Conservation (phyloP, 2,329 filamentous ascomycete species). For the Cladosporium sphaerospermum region DNA sequence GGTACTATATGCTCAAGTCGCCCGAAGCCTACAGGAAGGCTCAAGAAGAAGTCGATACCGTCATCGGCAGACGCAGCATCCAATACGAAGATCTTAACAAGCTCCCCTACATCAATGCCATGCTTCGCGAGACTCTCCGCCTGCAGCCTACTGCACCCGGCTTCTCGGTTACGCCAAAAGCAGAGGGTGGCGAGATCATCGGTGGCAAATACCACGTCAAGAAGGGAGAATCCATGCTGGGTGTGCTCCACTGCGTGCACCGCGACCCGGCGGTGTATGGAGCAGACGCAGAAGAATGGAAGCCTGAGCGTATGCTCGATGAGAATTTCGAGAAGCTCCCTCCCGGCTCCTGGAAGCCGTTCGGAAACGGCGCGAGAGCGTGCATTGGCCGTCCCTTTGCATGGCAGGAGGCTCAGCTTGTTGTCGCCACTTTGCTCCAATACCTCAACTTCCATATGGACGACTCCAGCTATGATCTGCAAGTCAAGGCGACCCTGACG, state of each 20-base stretch:
- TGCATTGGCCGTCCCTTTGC: constrained; percentile 68
- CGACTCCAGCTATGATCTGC: constrained; percentile 54
- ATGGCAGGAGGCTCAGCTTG: constrained; percentile 64
- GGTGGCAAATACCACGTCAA: constrained; percentile 56
- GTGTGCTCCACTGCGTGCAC: constrained; percentile 52
- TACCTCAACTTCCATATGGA: constrained; percentile 63
- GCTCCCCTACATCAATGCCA: constrained; percentile 60
- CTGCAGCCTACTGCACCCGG: constrained; percentile 52
- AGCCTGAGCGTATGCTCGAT: constrained; percentile 66
- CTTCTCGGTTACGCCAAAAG: constrained; percentile 50
- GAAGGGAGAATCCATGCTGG: constrained; percentile 45
- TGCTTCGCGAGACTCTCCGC: constrained; percentile 61
- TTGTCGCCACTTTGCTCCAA: constrained; percentile 59
- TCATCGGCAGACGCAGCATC: constrained; percentile 55
- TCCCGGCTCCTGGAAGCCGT: constrained; percentile 45
- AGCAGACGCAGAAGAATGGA: constrained; percentile 58
- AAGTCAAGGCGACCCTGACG: constrained; percentile 52
- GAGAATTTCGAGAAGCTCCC: constrained; percentile 53
- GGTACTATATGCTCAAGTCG: constrained; percentile 60
- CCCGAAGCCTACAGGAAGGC: constrained; percentile 55
- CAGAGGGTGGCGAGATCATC: constrained; percentile 45
- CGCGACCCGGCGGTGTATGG: constrained; percentile 60
- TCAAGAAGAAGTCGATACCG: constrained; percentile 60
- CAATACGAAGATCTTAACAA: constrained; percentile 56
- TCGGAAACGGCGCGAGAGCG: constrained; percentile 63